These are phyloP conservation scores for Alternaria sp. DNA, from an alignment of 2,329 filamentous ascomycete genomes.

Conservation along the genomic window DNA sequence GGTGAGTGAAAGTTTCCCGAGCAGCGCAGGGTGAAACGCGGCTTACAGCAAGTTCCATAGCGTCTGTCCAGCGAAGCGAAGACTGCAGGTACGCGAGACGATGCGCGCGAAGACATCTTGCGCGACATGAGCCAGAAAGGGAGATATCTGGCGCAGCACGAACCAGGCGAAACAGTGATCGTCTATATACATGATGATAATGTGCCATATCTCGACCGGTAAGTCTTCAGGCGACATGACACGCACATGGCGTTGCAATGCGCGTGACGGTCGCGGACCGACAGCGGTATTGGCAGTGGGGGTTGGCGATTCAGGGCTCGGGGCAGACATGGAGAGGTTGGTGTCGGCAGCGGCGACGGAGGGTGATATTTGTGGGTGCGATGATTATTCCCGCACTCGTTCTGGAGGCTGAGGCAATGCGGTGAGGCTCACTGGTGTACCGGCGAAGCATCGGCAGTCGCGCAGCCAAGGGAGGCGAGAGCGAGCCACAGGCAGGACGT, in stretches of 20 bases:
- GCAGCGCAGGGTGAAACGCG: conserved; percentile 10
- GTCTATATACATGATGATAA: conserved; percentile 20
- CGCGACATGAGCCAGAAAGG: conserved; percentile 17
- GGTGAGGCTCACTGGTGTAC: conserved; percentile 17
- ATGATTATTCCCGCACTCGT: conserved; percentile 18
- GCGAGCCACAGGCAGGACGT: background rate
- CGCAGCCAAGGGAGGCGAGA: background rate
- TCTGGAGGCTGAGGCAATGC: conserved; percentile 6
- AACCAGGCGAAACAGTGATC: conserved; percentile 30
- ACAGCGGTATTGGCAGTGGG: conserved; percentile 15
- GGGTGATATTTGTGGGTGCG: conserved; percentile 8
- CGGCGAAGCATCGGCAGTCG: conserved; percentile 29
- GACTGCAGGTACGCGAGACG: conserved; percentile 22
- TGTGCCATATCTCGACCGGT: conserved; percentile 24
- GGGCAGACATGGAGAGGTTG: conserved; percentile 12
- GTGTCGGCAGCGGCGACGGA: conserved; percentile 9
- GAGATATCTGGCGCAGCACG: conserved; percentile 26
- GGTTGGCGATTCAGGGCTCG: conserved; percentile 12
- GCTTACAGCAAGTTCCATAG: conserved; percentile 20
- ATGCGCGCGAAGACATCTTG: conserved; percentile 23
- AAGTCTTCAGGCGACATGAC: conserved; percentile 15
- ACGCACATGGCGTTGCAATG: conserved; percentile 4
- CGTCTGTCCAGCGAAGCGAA: conserved; percentile 24
- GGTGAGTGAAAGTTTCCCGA: conserved; percentile 11
- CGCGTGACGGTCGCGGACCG: conserved; percentile 12